A percentile compares a stretch with the other conserved stretches of the same genome.
phyloP scores from a whole-genome alignment of 2,329 filamentous ascomycete genomes.

The Trichoderma sp. region DNA sequence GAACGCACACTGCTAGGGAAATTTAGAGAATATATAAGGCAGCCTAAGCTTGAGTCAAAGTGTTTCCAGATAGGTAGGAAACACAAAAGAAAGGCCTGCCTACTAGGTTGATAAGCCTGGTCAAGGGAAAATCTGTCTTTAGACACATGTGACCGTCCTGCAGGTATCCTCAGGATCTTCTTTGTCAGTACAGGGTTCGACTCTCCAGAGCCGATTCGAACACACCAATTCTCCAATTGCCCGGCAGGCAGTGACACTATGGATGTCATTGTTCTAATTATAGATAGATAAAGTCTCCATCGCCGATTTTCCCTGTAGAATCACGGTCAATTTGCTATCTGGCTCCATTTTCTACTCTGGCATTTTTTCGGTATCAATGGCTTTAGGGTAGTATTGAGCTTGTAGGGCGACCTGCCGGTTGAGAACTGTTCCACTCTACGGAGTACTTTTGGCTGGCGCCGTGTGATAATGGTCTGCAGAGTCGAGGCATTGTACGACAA shows the following conservation, averaged over 20 bases:
- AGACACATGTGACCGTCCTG: neutral
- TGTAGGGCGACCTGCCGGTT: neutral
- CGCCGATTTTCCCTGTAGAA: neutral
- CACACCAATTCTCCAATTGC: neutral
- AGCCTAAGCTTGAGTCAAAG: neutral
- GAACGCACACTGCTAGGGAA: neutral
- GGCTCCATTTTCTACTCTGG: neutral
- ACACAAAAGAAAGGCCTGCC: neutral
- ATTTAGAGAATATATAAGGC: neutral
- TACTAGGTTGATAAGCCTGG: neutral
- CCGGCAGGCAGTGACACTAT: neutral
- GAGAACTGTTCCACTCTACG: neutral
- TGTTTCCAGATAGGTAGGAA: neutral
- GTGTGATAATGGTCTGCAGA: neutral
- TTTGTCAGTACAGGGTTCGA: neutral
- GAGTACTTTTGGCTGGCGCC: neutral
- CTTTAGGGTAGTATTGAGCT: neutral
- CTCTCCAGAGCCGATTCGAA: neutral
- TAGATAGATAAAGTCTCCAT: neutral
- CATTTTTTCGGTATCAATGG: neutral
- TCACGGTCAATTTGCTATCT: neutral
- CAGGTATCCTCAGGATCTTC: neutral
- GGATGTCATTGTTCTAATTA: neutral
- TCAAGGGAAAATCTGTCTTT: neutral
- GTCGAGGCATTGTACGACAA: neutral